Evolutionary conservation across 2,329 filamentous ascomycete species (phyloP), one percentile per base, ranked within the genome.

Genomic region (Fusarium sp.): DNA sequence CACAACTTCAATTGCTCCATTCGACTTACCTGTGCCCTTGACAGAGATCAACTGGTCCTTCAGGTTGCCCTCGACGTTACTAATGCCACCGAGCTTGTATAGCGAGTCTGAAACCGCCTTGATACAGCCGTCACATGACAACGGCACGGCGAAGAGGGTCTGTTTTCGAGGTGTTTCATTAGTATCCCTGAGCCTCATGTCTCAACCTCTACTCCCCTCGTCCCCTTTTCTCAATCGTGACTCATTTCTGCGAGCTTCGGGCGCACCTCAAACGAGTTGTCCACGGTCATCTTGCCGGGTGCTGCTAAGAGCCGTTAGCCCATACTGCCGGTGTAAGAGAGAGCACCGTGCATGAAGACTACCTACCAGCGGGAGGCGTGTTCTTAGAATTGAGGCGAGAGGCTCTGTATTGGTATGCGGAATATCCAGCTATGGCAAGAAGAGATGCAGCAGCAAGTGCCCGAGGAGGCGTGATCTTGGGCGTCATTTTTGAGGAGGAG

Each of bases 91-190:
- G 50, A 98, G 85, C 80, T 93, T 91, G 82, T 93, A 90, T 60
- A 98, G 86, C 57, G 94, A 92, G 73, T 90, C 89, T 79, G 95
- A 95, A 81, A 99, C 92, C 79, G 95, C 92, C 83, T 95, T 93
- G 82, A 98, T 91, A 86, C 97, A 98, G 80, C 89, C 88, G 79
- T 97, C 93, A 86, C 97, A 98, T 84, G 92, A 95, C 87, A 98
- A 92, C 65, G 95, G 95, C 77, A 98, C 97, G 74, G 96, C 95
- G 84, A 98, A 98, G 74, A 96, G 93, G 70, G 96, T 97, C 93
- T 98, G 74, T 76, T 75, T 80, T 79, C 70, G 71, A 68, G 74
- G 63, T 62, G 79, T 83, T 81, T 82, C 81, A 82, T 84, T 79
- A 84, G 82, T 77, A 72, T 73, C 47, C 72, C 64, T 69, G 63